Evolutionary conservation across 2,329 filamentous ascomycete genomes (phyloP).

Genomic region (Drechmeria coniospora): DNA sequence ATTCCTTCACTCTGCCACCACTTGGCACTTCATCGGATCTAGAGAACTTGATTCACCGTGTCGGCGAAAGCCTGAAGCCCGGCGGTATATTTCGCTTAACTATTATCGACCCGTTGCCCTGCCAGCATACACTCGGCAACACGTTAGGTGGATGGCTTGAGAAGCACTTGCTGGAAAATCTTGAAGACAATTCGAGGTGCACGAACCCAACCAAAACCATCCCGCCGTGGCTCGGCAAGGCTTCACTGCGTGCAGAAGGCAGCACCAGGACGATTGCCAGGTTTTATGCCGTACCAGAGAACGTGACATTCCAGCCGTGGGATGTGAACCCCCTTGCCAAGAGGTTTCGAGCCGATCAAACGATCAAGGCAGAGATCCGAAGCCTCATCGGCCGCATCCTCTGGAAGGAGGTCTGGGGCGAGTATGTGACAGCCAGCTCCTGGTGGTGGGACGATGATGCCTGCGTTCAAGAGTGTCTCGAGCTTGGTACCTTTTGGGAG

Average conservation of each 20-base stretch:
- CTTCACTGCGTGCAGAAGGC: conserved; percentile 31
- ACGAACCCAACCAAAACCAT: conserved; percentile 42
- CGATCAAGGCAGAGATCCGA: conserved; percentile 30
- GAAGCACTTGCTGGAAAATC: conserved; percentile 40
- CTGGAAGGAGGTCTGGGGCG: conserved; percentile 47
- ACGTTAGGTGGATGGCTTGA: conserved; percentile 52
- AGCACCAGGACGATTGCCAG: conserved; percentile 32
- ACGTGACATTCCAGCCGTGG: conserved; percentile 8
- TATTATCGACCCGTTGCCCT: conserved; percentile 47
- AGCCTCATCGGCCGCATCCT: conserved; percentile 39
- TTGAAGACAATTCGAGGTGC: conserved; percentile 44
- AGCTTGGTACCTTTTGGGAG: conserved; percentile 41
- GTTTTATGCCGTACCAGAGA: conserved; percentile 29
- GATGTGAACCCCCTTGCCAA: conserved; percentile 11
- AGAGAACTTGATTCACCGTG: conserved; percentile 37
- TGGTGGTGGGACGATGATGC: conserved; percentile 50
- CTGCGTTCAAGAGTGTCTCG: conserved; percentile 38
- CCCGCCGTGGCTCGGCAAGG: conserved; percentile 42
- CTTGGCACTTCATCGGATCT: conserved; percentile 41
- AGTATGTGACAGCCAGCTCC: conserved; percentile 27
- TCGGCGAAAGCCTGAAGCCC: conserved; percentile 38
- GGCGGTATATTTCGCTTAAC: conserved; percentile 42
- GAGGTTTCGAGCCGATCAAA: conserved; percentile 10
- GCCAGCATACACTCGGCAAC: too few species aligned
- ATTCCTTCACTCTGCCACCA: conserved; percentile 39